A percentile compares a stretch with the other conserved stretches of the same genome.
Evolutionary conservation across 768 basidiomycete species (phyloP).

Genomic region (Trametes coccinea): DNA sequence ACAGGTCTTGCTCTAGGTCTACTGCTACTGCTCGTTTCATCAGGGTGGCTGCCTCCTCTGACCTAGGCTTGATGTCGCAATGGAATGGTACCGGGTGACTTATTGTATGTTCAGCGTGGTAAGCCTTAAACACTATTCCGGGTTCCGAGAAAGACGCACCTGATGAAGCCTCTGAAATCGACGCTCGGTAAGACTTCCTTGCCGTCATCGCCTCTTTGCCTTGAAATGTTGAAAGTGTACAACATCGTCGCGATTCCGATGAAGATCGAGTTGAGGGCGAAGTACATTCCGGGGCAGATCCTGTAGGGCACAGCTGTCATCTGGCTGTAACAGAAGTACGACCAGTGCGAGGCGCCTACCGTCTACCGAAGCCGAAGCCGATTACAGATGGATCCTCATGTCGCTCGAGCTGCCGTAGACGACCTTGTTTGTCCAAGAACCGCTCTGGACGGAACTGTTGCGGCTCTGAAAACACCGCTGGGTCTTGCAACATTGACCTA

Average conservation of each 20-base stretch:
- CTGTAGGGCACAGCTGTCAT: constrained; percentile 11
- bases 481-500: constrained; percentile 35
- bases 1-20: not conserved
- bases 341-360: constrained; percentile 5
- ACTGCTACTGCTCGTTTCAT: constrained; percentile 5
- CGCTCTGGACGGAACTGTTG: constrained; percentile 32
- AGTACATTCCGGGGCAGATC: constrained; percentile 32
- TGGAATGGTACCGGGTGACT: constrained; percentile 21
- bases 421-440: constrained; percentile 20
- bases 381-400: constrained; percentile 25
- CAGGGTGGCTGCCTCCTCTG: constrained; percentile 18
- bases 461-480: constrained; percentile 29
- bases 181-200: constrained; percentile 27
- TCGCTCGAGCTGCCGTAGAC: constrained; percentile 15
- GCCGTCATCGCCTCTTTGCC: constrained; percentile 23
- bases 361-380: constrained; percentile 27
- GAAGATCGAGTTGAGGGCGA: constrained; percentile 32
- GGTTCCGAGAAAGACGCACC: constrained; percentile 10
- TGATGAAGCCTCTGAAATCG: constrained; percentile 28
- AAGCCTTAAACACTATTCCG: no score
- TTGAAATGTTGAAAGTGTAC: constrained; percentile 28
- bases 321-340: no score
- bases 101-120: not conserved
- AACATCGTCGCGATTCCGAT: constrained; percentile 29
- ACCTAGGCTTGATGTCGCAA: constrained; percentile 25